These are phyloP conservation scores for Venturiaceae sp. DNA, from an alignment of 2,329 filamentous ascomycete genomes.

Conservation along the genomic window DNA sequence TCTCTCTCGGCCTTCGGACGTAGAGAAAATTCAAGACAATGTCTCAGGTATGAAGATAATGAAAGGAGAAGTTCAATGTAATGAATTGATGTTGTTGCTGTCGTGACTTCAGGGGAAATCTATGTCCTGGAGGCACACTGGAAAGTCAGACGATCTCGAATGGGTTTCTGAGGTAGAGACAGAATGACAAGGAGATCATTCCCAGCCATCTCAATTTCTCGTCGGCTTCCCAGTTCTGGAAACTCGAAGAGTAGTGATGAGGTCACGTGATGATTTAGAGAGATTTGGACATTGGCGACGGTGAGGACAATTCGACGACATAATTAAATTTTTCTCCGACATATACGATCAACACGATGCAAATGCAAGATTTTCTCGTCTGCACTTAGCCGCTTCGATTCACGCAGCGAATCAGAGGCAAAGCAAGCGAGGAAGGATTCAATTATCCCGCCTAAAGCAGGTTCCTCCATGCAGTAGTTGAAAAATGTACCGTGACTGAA, in stretches of 20 bases:
- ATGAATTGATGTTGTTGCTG: background rate
- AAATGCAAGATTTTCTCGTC: background rate
- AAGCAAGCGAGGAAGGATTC: too few species aligned
- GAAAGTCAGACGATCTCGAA: background rate
- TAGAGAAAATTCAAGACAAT: background rate
- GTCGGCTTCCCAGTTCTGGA: too few species aligned
- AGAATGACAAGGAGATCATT: background rate
- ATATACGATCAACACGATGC: background rate
- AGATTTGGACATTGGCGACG: too few species aligned
- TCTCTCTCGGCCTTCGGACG: background rate
- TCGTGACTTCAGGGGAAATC: too few species aligned
- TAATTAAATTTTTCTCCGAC: background rate
- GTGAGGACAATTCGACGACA: too few species aligned
- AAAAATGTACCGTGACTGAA: background rate
- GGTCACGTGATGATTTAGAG: too few species aligned
- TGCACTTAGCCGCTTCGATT: background rate
- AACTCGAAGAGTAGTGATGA: too few species aligned
- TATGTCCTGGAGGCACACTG: too few species aligned
- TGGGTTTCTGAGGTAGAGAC: background rate
- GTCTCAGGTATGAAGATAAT: background rate
- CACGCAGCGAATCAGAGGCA: too few species aligned
- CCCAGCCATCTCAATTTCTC: background rate
- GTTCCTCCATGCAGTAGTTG: too few species aligned
- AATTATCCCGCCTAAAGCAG: too few species aligned
- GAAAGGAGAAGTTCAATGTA: background rate